Base-by-base conservation (phyloP, 1,139 yeast species). In the Scheffersomyces segobiensis region DNA sequence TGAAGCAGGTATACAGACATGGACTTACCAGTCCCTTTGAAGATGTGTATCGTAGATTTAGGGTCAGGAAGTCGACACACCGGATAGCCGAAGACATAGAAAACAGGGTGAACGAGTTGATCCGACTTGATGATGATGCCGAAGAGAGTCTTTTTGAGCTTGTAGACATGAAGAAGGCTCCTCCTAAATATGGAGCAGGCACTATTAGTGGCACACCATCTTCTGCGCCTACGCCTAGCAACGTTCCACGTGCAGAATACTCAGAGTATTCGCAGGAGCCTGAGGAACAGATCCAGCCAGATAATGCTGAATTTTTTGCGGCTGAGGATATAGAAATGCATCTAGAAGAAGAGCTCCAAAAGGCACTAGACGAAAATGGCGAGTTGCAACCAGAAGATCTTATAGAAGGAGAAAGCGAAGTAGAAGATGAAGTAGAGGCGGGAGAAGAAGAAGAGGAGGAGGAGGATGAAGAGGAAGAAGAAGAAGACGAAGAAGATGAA, bases 21-120 rank as follows among this genome's bases (percentile, higher is more conserved):
- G 99, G 99, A 3, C 72, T 95, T 39, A 85, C 96, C 0, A 88
- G 91, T 2, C 97, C 98, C 0, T 80, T 90, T 58, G 76, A 77
- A 59, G 77, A 78, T 53, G 80, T 79, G 0, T 76, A 72, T 61
- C 67, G 83, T 47, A 82, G 74, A 74, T 88, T 75, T 82, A 83
- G 79, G 61, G 86, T 76, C 26, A 73, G 85, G 18, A 82, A 79
- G 59, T 76, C 84, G 58, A 81, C 80, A 55, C 83, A 82, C 49
- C 71, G 84, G 17, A 83, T 85, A 24, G 80, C 86, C 70, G 84
- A 85, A 50, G 87, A 86, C 65, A 88, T 93, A 17, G 97, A 93
- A 64, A 84, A 85, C 39, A 84, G 86, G 60, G 97, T 93, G 7
- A 92, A 91, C 60, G 92, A 89, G 67, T 75, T 95, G 57, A 79